Base-by-base conservation (phyloP, 1,284 basidiomycete genomes). In the Pyrrhoderma noxium region DNA sequence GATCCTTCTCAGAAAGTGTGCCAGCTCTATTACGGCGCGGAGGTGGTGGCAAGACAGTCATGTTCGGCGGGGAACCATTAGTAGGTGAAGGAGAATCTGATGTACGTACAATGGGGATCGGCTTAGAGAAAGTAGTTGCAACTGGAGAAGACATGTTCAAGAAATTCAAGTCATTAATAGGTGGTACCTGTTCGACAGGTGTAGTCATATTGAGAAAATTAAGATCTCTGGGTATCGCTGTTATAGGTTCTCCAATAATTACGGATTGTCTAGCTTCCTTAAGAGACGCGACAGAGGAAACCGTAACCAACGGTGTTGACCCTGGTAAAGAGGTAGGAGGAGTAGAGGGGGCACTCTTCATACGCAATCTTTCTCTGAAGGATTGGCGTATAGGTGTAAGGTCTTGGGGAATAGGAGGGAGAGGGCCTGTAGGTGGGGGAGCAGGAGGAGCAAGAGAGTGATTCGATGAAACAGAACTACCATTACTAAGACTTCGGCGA, bases 231-330 rank as follows among this genome's bases (percentile, higher is more conserved):
- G 73, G 76, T 45, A 71, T 62, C 49, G 70, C 73, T 25, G 65
- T 65, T 52, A 82, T 83, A 51, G 75, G 82, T 59, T 80, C 79
- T 19, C 76, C 78, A 35, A 82, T 77, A 19, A 73, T 79, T 13
- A 73, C 69, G 1, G 65, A 40, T 38, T 49, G 47, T 18, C 34
- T 27, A 3, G 23, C 38, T 2, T 51, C 49, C 35, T 51, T 55
- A 14, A 55, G 34, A 2, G 53, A 55, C 23, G 53, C 38, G 35
- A 55, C 49, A 35, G 53, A 55, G 2, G 49, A 48, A 34, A 55
- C 49, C 19, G 53, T 51, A 19, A 55, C 53, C 23, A 55, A 18
- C 45, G 56, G 42, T 13, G 53, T 41, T 42, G 55, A 25, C 55
- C 50, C 22, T 54, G 47, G 49, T 46, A 49, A 53, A 43, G 41